Evolutionary conservation across 1,284 basidiomycete genomes (phyloP), one percentile per base, ranked within the genome.

Genomic region (Pseudozyma sp.): DNA sequence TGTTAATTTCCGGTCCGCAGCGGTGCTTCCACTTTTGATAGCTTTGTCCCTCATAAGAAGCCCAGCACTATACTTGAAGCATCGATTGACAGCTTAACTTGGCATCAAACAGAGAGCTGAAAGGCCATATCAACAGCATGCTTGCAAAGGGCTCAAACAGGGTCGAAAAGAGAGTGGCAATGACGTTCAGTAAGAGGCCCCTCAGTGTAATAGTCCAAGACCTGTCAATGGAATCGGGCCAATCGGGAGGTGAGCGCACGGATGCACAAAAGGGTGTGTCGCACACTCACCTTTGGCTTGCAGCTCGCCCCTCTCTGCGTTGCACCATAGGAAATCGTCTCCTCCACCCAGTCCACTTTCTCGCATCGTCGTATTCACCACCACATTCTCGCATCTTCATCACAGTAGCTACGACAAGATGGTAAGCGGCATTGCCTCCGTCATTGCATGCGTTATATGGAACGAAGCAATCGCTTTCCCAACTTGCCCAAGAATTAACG

Each of bases 211-310:
- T 5, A 43, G 43, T 21, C n/a, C 14, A 19, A 36, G 53, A 51
- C 51, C 56, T 11, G 38, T 35, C 34, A 6, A 36, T 31, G 0
- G 9, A 5, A 57, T 64, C 54, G 38, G 45, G 19, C 31, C 2
- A n/a, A 65, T 59, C 62, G 63, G 45, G 49, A 34, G 6, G 10
- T n/a, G 31, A 54, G 66, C 40, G 66, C 66, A 69, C 66, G 66
- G 56, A 59, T 69, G 59, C 66, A 62, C 51, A 43, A 18, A 35
- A 42, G 38, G 25, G 49, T 35, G 42, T 51, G 49, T 59, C 42
- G 50, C 43, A 38, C 21, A 44, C 43, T 21, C 21, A 44, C 25
- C 16, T 40, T 36, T 44, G 25, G 53, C 43, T 47, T 51, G 48
- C 56, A 58, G 56, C 45, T 49, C 25, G 19, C 21, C 35, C 48